Conservation (phyloP, 257 asterid genomes). For the Ehretia macrophylla region DNA sequence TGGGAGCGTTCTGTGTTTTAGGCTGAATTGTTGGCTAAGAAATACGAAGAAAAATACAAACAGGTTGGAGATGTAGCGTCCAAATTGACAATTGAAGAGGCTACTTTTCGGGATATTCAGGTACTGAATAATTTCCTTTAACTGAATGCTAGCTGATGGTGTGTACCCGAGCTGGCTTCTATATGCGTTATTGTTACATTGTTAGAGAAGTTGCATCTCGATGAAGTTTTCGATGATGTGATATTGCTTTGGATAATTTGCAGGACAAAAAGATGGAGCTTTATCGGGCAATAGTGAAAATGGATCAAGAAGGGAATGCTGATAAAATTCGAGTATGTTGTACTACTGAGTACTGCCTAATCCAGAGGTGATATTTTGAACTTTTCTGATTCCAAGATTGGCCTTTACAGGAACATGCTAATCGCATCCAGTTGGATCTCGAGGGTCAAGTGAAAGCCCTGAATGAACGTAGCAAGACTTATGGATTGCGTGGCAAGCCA, state of each 20-base stretch:
- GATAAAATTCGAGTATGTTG: slow-evolving; percentile 66
- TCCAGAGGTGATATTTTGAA: slow-evolving; percentile 17
- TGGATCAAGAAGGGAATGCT: slow-evolving; percentile 69
- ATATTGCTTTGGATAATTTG: neutral
- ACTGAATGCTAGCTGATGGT: neutral
- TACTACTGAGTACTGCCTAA: slow-evolving; percentile 8
- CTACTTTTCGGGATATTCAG: slow-evolving; percentile 97
- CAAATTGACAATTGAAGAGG: slow-evolving; percentile 86
- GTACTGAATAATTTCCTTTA: slow-evolving; percentile 27
- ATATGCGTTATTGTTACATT: neutral
- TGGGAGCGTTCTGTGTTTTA: slow-evolving; percentile 30
- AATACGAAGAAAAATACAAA: slow-evolving; percentile 91
- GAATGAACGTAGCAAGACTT: slow-evolving; percentile 92
- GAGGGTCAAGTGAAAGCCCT: slow-evolving; percentile 77
- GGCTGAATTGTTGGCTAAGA: slow-evolving; percentile 81
- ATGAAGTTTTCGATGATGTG: neutral
- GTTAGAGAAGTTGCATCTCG: slow-evolving; percentile 1
- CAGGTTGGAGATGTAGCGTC: slow-evolving; percentile 93
- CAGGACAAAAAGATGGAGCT: slow-evolving; percentile 93
- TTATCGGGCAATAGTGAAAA: slow-evolving; percentile 68
- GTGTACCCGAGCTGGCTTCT: neutral
- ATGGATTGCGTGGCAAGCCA: slow-evolving; percentile 92
- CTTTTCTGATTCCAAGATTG: slow-evolving; percentile 19
- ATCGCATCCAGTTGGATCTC: slow-evolving; percentile 64
- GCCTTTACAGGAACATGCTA: slow-evolving; percentile 63